Conservation (phyloP, 495 filamentous ascomycete genomes). For the Staphylotrichum tortipilum region DNA sequence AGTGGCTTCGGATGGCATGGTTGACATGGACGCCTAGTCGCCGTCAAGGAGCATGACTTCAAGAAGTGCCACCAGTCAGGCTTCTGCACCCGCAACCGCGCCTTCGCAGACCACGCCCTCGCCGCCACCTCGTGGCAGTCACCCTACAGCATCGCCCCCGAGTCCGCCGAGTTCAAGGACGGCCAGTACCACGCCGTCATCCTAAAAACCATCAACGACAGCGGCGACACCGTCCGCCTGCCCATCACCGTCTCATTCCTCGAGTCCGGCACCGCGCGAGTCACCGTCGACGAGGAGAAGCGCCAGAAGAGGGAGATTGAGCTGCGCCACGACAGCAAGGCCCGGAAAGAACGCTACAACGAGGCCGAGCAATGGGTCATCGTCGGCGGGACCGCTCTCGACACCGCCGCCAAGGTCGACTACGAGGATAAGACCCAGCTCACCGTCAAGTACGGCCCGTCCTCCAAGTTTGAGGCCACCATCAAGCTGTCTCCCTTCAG, state of each 20-base stretch:
- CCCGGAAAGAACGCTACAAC: conserved; percentile 86
- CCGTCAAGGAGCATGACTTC: conserved; percentile 92
- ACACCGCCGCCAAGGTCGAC: conserved; percentile 54
- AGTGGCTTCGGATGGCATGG: neutral
- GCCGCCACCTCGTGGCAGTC: conserved; percentile 61
- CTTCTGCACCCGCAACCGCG: conserved; percentile 92
- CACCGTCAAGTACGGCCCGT: conserved; percentile 72
- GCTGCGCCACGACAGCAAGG: conserved; percentile 72
- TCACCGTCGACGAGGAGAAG: conserved; percentile 84
- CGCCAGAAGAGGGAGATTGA: conserved; percentile 83
- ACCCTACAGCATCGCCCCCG: conserved; percentile 68
- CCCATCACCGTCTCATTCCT: conserved; percentile 83
- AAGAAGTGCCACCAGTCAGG: conserved; percentile 92
- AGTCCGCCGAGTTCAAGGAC: conserved; percentile 64
- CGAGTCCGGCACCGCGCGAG: conserved; percentile 75
- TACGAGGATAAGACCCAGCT: conserved; percentile 54
- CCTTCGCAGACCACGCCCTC: conserved; percentile 68
- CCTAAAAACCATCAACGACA: conserved; percentile 58
- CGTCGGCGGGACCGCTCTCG: conserved; percentile 65
- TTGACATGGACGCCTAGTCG: conserved; percentile 43
- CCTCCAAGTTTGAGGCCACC: conserved; percentile 64
- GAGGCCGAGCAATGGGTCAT: conserved; percentile 81
- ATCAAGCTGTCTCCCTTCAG: conserved; percentile 76
- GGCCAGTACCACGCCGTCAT: conserved; percentile 73
- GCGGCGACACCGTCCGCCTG: conserved; percentile 57